Evolutionary conservation across 202 grass and related monocot genomes (phyloP).

Genomic region (Brachypodium distachyon): DNA sequence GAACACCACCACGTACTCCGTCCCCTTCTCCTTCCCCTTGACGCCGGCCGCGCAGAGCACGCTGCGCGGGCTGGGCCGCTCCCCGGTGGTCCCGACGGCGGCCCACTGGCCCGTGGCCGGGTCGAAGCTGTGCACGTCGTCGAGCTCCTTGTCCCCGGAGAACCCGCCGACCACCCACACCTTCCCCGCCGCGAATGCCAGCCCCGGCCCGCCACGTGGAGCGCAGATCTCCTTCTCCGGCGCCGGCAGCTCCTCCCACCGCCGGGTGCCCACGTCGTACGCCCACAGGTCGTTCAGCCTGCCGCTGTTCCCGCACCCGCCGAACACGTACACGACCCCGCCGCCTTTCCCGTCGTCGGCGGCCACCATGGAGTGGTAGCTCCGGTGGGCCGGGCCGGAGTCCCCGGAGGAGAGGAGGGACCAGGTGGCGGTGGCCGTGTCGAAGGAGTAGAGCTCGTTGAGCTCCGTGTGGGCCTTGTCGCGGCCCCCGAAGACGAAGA

Average conservation of each 20-base stretch:
- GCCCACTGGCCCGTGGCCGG: conserved; percentile 32
- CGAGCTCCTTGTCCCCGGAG: conserved; percentile 44
- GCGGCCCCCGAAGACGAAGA: conserved; percentile 70
- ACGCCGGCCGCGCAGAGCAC: conserved; percentile 47
- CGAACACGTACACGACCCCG: conserved; percentile 76
- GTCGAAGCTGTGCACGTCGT: conserved; percentile 78
- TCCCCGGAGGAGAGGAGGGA: conserved; percentile 50
- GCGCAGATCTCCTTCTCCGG: conserved; percentile 39
- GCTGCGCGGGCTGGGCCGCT: conserved; percentile 61
- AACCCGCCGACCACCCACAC: conserved; percentile 86
- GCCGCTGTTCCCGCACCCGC: conserved; percentile 58
- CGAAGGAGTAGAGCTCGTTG: conserved; percentile 76
- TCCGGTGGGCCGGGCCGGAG: conserved; percentile 46
- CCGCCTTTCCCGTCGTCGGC: conserved; percentile 10
- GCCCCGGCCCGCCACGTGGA: conserved; percentile 51
- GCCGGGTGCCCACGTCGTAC: conserved; percentile 21
- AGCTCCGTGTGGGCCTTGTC: conserved; percentile 75
- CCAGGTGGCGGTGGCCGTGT: conserved; percentile 47
- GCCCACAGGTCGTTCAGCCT: conserved; percentile 89
- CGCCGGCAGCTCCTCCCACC: conserved; percentile 45
- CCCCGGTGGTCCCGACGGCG: conserved; percentile 32
- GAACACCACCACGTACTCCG: conserved; percentile 40
- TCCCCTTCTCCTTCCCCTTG: conserved; percentile 48
- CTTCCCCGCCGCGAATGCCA: conserved; percentile 41
- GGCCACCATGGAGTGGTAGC: conserved; percentile 77